These are phyloP conservation scores for Flaveria trinervia DNA, from an alignment of 129 eudicot species.

Conservation along the genomic window DNA sequence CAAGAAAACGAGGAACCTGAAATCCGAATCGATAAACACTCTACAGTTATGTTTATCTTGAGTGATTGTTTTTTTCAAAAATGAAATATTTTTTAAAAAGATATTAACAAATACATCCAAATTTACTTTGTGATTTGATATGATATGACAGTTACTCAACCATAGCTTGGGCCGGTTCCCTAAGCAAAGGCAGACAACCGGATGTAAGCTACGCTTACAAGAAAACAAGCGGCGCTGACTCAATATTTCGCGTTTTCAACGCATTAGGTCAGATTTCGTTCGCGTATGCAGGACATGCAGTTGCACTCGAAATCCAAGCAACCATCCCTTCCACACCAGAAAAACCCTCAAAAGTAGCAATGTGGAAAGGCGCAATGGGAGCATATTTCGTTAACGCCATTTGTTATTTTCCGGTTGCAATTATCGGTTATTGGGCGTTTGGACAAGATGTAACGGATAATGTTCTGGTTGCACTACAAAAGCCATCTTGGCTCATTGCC, in stretches of 20 bases:
- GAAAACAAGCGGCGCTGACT: conserved; percentile 60
- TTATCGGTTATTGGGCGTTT: conserved; percentile 87
- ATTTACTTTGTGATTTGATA: not conserved
- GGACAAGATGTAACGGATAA: conserved; percentile 93
- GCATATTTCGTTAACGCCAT: conserved; percentile 75
- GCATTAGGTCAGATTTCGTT: conserved; percentile 84
- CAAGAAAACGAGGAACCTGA: too few relatives aligned
- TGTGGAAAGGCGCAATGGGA: conserved; percentile 89
- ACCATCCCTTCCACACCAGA: conserved; percentile 90
- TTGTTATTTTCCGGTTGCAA: conserved; percentile 90
- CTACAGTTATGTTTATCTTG: not conserved
- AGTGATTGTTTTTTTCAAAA: not conserved
- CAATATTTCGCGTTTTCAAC: conserved; percentile 66
- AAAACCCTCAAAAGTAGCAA: conserved; percentile 71
- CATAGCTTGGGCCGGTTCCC: conserved; percentile 91
- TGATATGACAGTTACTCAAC: conserved; percentile 72
- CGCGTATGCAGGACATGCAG: conserved; percentile 95
- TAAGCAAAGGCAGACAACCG: conserved; percentile 59
- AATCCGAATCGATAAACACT: too few relatives aligned
- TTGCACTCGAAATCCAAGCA: conserved; percentile 89
- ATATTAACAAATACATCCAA: not conserved
- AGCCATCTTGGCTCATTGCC: conserved; percentile 87
- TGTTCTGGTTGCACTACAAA: conserved; percentile 69
- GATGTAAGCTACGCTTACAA: conserved; percentile 75
- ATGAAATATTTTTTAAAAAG: not conserved